These are phyloP conservation scores for Lyophyllum atratum DNA, from an alignment of 768 basidiomycete species.

Conservation along the genomic window DNA sequence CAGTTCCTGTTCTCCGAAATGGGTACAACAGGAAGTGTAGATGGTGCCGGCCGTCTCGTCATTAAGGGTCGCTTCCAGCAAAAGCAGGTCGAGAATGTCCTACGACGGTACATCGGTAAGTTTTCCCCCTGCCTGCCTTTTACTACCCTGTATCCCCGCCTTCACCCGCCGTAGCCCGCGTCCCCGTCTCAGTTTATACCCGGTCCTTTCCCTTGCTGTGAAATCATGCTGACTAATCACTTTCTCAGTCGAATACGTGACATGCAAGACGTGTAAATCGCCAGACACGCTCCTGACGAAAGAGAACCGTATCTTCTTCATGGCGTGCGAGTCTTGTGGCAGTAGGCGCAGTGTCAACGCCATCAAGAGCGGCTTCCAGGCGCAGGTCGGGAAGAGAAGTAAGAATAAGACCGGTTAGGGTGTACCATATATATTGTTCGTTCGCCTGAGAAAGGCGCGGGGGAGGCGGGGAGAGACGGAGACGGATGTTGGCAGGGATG, in stretches of 20 bases:
- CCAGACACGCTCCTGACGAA: conserved; percentile 95
- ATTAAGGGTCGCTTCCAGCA: conserved; percentile 99
- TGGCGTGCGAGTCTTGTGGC: conserved; percentile 90
- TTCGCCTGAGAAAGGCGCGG: neutral
- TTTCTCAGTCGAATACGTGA: conserved; percentile 91
- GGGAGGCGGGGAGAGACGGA: neutral
- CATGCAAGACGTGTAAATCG: conserved; percentile 99
- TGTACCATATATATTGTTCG: neutral
- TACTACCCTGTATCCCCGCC: neutral
- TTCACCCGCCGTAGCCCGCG: neutral
- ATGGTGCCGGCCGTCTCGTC: conserved; percentile 87
- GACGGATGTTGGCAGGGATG: neutral
- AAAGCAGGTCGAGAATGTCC: conserved; percentile 96
- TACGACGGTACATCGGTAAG: conserved; percentile 94
- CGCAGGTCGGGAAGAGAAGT: conserved; percentile 88
- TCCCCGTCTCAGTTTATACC: no score
- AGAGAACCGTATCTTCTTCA: conserved; percentile 99
- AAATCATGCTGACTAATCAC: neutral
- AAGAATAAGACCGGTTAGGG: conserved; percentile 71
- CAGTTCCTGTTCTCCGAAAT: conserved; percentile 96
- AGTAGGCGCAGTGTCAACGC: conserved; percentile 89
- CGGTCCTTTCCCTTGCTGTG: neutral
- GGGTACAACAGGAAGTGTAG: conserved; percentile 96
- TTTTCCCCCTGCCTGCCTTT: conserved; percentile 9
- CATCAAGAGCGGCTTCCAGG: conserved; percentile 99